Evolutionary conservation across 192 early-diverging fungal species (phyloP), one percentile per base, ranked within the genome.

Genomic region (Dispira parvispora): DNA sequence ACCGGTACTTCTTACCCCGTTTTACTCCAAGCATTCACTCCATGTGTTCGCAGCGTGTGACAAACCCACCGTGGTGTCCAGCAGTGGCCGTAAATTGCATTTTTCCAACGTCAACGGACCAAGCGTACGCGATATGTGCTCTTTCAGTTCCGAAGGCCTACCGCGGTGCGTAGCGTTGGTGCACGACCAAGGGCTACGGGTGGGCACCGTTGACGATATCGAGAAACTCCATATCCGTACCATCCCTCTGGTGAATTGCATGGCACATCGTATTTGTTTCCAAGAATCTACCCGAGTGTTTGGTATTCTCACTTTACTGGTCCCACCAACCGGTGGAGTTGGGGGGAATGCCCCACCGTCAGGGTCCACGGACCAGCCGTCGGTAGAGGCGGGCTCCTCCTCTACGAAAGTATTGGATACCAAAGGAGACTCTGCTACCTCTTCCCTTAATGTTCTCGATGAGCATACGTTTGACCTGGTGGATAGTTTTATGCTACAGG

Each of bases 11-110:
- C 75, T 98, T 43, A 63, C 64, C 46, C 63, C 67, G 25, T 74
- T 90, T 73, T 61, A 38, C 32, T 69, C 70, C 64, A 27, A 67
- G 45, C 71, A 64, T 62, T 49, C 64, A 58, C 64, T 47, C 12
- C 69, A 80, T 65, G 82, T 94, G 12, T 97, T 96, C 80, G 84
- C 80, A 0, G 78, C 86, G 18, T 84, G 84, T 52, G 90, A 92
- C 69, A 75, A 83, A 49, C 91, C 96, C 0, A 86, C 91, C 0
- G 80, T 98, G 21, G 76, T 91, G 55, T 80, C 82, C 63, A 78
- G 71, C 55, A 75, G 64, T 21, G 75, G 80, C 61, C 69, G 77
- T 16, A 88, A 88, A 67, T 73, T 98, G 10, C 52, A 87, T 43
- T 96, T 84, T 64, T 89, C 89, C 4, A 87, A 82, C 53, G 84